A percentile compares a stretch with the other conserved stretches of the same genome.
Evolutionary conservation across 768 basidiomycete species (phyloP).

Genomic region (Leccinum pellstonianum): DNA sequence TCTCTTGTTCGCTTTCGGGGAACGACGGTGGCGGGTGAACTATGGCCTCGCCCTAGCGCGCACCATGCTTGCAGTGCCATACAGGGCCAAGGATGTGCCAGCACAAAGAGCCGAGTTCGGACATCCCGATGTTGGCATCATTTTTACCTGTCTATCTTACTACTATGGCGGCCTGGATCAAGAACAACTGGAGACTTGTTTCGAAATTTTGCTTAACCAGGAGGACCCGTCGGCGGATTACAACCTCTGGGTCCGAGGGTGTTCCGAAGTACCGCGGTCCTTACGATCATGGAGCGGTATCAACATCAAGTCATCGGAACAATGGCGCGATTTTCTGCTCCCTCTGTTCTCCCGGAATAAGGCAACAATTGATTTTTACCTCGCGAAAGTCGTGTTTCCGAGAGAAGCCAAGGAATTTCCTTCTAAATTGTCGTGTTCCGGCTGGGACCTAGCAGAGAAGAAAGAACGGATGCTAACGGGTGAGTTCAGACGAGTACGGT

Average conservation of each 20-base stretch:
- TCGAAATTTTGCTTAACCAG: slow-evolving; percentile 27
- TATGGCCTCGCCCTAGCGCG: slow-evolving; percentile 35
- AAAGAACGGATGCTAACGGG: slow-evolving; percentile 14
- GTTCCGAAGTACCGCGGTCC: slow-evolving; percentile 16
- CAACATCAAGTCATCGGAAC: slow-evolving; percentile 31
- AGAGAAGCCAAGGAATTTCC: slow-evolving; percentile 39
- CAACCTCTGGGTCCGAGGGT: slow-evolving; percentile 28
- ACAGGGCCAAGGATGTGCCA: slow-evolving; percentile 39
- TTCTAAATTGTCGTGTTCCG: slow-evolving; percentile 33
- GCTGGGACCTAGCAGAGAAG: slow-evolving; percentile 38
- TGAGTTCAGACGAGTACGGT: background rate
- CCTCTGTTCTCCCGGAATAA: slow-evolving; percentile 31
- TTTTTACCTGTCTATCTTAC: slow-evolving; percentile 38
- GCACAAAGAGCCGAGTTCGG: slow-evolving; percentile 38
- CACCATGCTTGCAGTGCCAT: slow-evolving; percentile 38
- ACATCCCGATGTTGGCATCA: slow-evolving; percentile 37
- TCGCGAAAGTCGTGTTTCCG: slow-evolving; percentile 38
- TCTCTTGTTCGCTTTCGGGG: slow-evolving; percentile 29
- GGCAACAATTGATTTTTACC: slow-evolving; percentile 36
- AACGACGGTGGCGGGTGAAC: slow-evolving; percentile 40
- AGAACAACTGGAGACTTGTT: slow-evolving; percentile 29
- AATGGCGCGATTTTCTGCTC: slow-evolving; percentile 21
- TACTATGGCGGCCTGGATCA: slow-evolving; percentile 36
- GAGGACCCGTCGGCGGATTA: slow-evolving; percentile 36
- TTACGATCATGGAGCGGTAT: slow-evolving; percentile 20